Conservation (phyloP, 306 rosid species). For the Acacia melanoxylon region DNA sequence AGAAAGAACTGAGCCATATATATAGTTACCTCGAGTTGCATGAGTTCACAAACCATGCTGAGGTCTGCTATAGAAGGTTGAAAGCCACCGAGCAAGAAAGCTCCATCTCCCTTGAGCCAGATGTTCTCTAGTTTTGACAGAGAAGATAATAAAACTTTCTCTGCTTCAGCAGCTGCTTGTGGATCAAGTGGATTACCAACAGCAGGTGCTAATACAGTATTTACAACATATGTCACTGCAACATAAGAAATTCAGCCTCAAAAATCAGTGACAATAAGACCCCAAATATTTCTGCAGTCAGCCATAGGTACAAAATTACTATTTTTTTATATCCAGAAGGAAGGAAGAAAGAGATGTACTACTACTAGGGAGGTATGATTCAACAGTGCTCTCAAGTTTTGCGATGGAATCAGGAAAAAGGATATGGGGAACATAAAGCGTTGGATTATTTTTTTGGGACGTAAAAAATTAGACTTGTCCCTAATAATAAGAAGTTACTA, state of each 20-base stretch:
- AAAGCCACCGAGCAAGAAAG: conserved; percentile 60
- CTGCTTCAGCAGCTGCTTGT: conserved; percentile 69
- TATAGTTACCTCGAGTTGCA: conserved; percentile 78
- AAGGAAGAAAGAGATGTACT: background rate
- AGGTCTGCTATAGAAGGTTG: conserved; percentile 85
- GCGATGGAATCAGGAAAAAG: background rate
- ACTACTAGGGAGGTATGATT: background rate
- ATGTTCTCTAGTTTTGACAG: conserved; percentile 66
- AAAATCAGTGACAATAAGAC: background rate
- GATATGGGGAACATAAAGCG: background rate
- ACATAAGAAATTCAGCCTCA: background rate
- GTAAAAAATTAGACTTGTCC: background rate
- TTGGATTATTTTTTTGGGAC: background rate
- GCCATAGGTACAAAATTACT: background rate
- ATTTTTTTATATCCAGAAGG: background rate
- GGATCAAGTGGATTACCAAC: conserved; percentile 53
- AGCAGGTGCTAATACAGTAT: conserved; percentile 67
- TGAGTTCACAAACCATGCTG: conserved; percentile 78
- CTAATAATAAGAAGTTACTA: background rate
- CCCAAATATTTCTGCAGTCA: background rate
- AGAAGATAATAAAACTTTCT: conserved; percentile 57
- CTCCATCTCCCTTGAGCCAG: conserved; percentile 74
- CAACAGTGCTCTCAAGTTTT: background rate
- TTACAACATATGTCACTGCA: conserved; percentile 53
- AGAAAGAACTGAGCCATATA: conserved; percentile 2